Evolutionary conservation across 1,284 basidiomycete species (phyloP).

Genomic region (Pseudozyma sp.): DNA sequence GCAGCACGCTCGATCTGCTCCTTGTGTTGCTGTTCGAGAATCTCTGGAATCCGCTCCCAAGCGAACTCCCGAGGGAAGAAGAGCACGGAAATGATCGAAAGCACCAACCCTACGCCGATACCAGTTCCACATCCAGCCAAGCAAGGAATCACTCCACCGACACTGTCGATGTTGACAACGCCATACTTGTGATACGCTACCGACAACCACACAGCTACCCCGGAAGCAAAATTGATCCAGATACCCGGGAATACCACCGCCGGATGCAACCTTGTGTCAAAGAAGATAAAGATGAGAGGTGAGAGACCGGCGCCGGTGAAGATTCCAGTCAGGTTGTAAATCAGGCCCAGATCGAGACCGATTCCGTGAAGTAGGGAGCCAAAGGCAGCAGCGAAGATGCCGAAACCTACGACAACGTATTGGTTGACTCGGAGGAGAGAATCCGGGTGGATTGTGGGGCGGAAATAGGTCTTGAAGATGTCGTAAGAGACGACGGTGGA

Average conservation of each 20-base stretch:
- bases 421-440: conserved; percentile 58
- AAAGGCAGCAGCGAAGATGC: conserved; percentile 63
- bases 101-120: conserved; percentile 52
- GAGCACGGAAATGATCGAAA: conserved; percentile 32
- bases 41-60: conserved; percentile 51
- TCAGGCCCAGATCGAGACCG: conserved; percentile 56
- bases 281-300: conserved; percentile 61
- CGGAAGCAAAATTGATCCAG: conserved; percentile 61
- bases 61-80: conserved; percentile 53
- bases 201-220: conserved; percentile 63
- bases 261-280: conserved; percentile 54
- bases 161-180: conserved; percentile 42
- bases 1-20: conserved; percentile 18
- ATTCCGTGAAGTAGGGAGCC: conserved; percentile 59
- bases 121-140: conserved; percentile 57
- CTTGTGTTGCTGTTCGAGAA: conserved; percentile 36
- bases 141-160: conserved; percentile 50
- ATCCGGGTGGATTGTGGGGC: conserved; percentile 41
- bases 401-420: conserved; percentile 59
- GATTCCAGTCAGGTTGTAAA: conserved; percentile 61
- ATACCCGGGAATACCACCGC: conserved; percentile 60
- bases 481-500: conserved; percentile 55
- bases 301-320: conserved; percentile 52
- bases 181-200: conserved; percentile 56
- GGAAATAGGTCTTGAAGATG: conserved; percentile 58